Conservation (phyloP, 441 rosid species). For the Geranium incanum region DNA sequence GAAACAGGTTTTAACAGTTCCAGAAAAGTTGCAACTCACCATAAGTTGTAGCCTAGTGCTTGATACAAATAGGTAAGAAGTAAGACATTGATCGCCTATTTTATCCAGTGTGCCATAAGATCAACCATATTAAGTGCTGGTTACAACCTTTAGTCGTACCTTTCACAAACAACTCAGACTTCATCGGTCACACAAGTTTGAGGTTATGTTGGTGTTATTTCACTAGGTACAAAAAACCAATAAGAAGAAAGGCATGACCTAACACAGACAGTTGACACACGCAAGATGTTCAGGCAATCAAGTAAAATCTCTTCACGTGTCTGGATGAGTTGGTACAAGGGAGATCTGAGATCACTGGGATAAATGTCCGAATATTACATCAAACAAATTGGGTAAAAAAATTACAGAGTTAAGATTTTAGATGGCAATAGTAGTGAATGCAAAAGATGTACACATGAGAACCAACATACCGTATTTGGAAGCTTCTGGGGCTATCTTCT, state of each 20-base stretch:
- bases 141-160: background rate
- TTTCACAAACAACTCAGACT: background rate
- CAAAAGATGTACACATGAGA: background rate
- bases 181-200: background rate
- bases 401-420: background rate
- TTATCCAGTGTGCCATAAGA: background rate
- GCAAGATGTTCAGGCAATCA: background rate
- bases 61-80: background rate
- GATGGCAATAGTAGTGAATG: background rate
- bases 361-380: background rate
- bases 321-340: background rate
- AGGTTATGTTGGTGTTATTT: background rate
- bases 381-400: background rate
- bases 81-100: background rate
- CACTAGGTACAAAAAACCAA: background rate
- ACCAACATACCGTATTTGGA: slow-evolving; percentile 67
- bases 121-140: background rate
- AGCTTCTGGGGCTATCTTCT: slow-evolving; percentile 93
- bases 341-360: background rate
- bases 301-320: background rate
- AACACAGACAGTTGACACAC: background rate
- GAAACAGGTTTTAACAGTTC: background rate
- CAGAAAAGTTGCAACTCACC: background rate
- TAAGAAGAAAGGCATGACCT: background rate
- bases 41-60: slow-evolving; percentile 2